Evolutionary conservation across 2,329 filamentous ascomycete species (phyloP), one percentile per base, ranked within the genome.

Genomic region (Fonsecaea pugnacius): DNA sequence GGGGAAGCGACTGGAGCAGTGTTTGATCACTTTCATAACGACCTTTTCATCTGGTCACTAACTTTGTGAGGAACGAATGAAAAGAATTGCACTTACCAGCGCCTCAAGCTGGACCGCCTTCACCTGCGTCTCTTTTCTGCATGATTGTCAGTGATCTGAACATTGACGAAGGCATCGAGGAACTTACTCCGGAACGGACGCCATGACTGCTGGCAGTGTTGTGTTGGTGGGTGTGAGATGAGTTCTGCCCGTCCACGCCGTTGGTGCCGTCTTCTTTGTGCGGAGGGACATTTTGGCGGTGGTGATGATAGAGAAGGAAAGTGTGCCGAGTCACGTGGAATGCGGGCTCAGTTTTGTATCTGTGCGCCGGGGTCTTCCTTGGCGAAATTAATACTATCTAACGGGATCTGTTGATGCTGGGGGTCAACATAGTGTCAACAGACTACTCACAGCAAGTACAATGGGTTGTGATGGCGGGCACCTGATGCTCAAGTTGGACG

Each of bases 1-100:
- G 55, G 94, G 94, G 82, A 96, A 97, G 60, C 86, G 85, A 73
- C 91, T 87, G 63, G 92, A 90, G 82, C 91, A 92, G 83, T 97
- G 93, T 82, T 96, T 97, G 80, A 96, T 93, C 78, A 98, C 93
- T 84, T 97, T 96, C 90, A 97, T 94, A 72, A 96, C 91, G 75
- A 96, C 91, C 91, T 95, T 54, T 65, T 54, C 56, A 59, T 56
- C 59, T 12, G 7, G 64, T 75, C 56, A 77, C 73, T 68, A 62
- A 27, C 56, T 62, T 56, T 70, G 27, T 65, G 68, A 40, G 33
- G 68, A 69, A 66, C 68, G 66, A 72, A 73, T 71, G 73, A 73
- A 67, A 72, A 71, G 71, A 70, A 72, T 70, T 67, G 88, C 78
- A 55, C 66, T 58, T 85, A 96, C 94, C 84, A 98, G 84, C 75